Base-by-base conservation (phyloP, 2,329 filamentous ascomycete genomes). In the Pseudogymnoascus sp. region DNA sequence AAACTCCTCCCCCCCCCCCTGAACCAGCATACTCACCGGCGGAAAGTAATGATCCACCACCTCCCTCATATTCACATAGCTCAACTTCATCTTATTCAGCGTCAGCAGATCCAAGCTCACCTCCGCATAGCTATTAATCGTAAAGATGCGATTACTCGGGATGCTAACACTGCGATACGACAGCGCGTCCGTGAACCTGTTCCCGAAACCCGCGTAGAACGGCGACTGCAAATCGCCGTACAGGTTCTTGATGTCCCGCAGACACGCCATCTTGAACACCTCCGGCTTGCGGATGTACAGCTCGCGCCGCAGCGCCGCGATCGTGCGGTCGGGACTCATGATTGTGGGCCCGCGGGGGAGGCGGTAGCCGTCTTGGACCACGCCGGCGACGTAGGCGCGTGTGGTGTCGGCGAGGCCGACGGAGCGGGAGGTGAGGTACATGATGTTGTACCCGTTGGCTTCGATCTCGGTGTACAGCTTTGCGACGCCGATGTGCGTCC, bases 21-120 rank as follows among this genome's bases (percentile, higher is more conserved):
- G 92, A 16, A 97, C 88, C 31, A 99, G 81, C 25, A 93, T 87
- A 67, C 88, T 91, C 11, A 96, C 88, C 1, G 96, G 92, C 6
- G 95, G 95, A 76, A 99, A 99, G 79, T 96, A 98, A 76, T 99
- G 95, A 74, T 99, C 95, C 6, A 99, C 91, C 65, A 99, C 88
- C 75, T 99, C 96, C 66, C 91, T 89, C 87, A 99, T 99, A 72
- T 91, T 93, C 67, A 96, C 92, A 74, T 99, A 99, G 68, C 90
- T 96, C 71, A 96, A 93, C 78, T 95, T 96, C 75, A 98, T 90
- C 75, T 92, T 96, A 77, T 96, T 97, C 63, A 98, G 82, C 67
- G 87, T 93, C 48, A 98, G 80, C 51, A 99, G 80, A 74, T 98
- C 93, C 21, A 99, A 80, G 28, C 90, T 93, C 31, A 99, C 93